Conservation (phyloP, 305 asterid species). For the Nicotiana rustica region DNA sequence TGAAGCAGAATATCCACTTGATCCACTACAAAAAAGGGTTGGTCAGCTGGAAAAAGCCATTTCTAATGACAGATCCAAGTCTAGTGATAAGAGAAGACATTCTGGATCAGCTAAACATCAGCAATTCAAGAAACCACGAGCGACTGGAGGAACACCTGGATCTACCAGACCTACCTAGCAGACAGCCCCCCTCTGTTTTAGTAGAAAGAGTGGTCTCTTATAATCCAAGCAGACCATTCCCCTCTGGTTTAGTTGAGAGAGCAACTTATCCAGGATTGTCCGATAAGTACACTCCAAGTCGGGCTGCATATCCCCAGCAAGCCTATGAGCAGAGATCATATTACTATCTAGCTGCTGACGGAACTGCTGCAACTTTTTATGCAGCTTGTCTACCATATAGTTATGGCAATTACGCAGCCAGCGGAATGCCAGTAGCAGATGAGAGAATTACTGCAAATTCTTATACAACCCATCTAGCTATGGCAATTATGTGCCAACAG, state of each 20-base stretch:
- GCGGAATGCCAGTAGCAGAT: background rate
- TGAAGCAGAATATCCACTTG: constrained; percentile 12
- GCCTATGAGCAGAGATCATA: constrained; percentile 30
- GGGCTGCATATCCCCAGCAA: no score
- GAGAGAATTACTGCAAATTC: no score
- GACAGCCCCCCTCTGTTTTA: background rate
- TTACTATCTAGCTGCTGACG: constrained; percentile 31
- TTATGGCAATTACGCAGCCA: constrained; percentile 25
- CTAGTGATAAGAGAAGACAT: constrained; percentile 32
- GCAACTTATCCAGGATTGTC: no score
- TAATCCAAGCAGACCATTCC: constrained; percentile 22
- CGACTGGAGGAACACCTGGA: constrained; percentile 29
- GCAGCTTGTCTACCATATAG: background rate
- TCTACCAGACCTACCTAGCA: constrained; percentile 18
- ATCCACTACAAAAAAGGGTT: constrained; percentile 36
- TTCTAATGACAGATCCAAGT: background rate
- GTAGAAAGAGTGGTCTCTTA: background rate
- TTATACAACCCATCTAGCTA: no score
- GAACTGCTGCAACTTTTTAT: constrained; percentile 1
- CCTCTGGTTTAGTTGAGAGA: background rate
- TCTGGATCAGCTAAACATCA: constrained; percentile 21
- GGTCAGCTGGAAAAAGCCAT: constrained; percentile 30
- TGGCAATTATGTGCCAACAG: no score
- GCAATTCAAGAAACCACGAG: constrained; percentile 34
- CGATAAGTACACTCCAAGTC: no score